Evolutionary conservation across 768 basidiomycete genomes (phyloP), one percentile per base, ranked within the genome.

Genomic region (Rubroboletus satanas): DNA sequence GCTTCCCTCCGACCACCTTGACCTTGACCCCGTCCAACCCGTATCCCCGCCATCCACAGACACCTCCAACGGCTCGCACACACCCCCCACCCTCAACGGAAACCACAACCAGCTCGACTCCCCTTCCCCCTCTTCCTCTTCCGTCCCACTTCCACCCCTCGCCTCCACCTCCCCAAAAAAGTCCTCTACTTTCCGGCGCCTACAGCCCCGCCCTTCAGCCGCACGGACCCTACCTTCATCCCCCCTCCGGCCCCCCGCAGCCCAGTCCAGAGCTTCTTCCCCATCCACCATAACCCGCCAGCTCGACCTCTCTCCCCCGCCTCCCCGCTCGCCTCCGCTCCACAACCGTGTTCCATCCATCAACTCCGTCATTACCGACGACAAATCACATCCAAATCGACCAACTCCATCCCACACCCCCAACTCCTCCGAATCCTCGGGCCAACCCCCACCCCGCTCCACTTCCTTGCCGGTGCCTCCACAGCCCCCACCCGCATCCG

Each of bases 131-230:
- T 51, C 60, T 6, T 51, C 60, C 31, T 58, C 65, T 29, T 51
- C 43, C 28, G 31, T 52, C 4, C 52, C 52, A 3, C 41, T 55
- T 17, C 61, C 58, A 12, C 18, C 49, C 18, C 4, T 45, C 37
- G 1, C 46, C 11, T 11, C 47, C 12, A 3, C 52, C 23, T 17
- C 58, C 23, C 46, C 54, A 0, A 64, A 49, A 44, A 81, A 74
- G 57, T 61, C 74, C 3, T 79, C 83, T 1, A 82, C 81, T 0
- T 83, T 84, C 64, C 76, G 83, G 28, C 80, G 76, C 45, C 62
- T 84, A 18, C 79, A 79, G 23, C 68, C 75, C 37, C 67, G 71
- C 55, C 68, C 31, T 14, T 65, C 54, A 44, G 45, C 64, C 21
- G 21, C 62, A 29, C 58, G 63, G 26, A 52, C 62, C 5, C 55